A percentile compares a stretch with the other conserved stretches of the same genome.
These are phyloP conservation scores for Isochrysis galbana DNA, from an alignment of 78 protist genomes.

Conservation along the genomic window DNA sequence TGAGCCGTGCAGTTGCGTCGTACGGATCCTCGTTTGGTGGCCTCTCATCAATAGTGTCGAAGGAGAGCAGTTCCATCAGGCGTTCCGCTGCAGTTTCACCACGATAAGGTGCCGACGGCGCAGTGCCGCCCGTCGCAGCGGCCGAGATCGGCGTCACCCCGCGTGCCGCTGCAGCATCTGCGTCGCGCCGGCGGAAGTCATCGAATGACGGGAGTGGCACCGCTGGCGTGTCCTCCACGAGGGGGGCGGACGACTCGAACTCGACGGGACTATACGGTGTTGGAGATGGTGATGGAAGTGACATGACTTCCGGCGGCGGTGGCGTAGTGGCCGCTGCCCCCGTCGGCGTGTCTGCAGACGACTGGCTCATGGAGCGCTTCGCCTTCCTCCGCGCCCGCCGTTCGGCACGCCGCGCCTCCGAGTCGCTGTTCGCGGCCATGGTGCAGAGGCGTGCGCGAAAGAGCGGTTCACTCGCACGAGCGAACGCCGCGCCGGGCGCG, in stretches of 20 bases:
- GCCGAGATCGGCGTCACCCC: too few species aligned
- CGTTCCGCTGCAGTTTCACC: too few species aligned
- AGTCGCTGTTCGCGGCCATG: too few species aligned
- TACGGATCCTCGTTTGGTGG: background rate
- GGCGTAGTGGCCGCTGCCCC: background rate
- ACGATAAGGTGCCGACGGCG: too few species aligned
- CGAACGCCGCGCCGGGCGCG: too few species aligned
- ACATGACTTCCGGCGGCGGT: background rate
- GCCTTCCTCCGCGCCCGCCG: background rate
- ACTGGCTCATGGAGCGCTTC: background rate
- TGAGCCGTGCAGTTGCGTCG: background rate
- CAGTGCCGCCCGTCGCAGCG: too few species aligned
- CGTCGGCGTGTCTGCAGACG: too few species aligned
- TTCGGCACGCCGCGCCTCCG: background rate
- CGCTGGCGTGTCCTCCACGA: background rate
- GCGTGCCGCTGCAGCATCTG: background rate
- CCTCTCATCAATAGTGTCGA: background rate
- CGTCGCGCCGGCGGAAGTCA: background rate
- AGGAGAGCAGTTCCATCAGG: constrained; percentile 2
- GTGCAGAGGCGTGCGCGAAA: too few species aligned
- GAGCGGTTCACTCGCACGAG: too few species aligned
- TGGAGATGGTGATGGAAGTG: background rate
- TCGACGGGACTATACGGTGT: too few species aligned
- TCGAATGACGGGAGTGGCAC: background rate
- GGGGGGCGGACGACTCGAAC: background rate